A percentile compares a stretch with the other conserved stretches of the same genome.
These are phyloP conservation scores for Moesziomyces sp. DNA, from an alignment of 1,284 basidiomycete species.

Conservation along the genomic window DNA sequence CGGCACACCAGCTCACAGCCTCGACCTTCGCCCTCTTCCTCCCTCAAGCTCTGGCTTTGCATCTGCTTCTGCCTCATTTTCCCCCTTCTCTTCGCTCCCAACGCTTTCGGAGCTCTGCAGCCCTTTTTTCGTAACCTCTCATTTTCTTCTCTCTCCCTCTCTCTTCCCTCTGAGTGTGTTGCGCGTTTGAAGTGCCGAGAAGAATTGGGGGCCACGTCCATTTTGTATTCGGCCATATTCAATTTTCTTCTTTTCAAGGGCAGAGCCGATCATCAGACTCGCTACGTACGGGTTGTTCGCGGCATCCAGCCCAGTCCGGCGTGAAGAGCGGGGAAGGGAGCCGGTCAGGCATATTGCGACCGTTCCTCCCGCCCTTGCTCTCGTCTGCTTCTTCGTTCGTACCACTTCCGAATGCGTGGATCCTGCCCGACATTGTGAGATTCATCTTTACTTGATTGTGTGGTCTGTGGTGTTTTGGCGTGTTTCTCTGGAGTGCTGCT, in stretches of 20 bases:
- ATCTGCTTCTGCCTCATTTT: not conserved
- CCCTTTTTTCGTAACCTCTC: not conserved
- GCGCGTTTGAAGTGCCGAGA: too few species aligned
- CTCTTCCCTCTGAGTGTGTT: not conserved
- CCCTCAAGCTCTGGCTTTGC: too few species aligned
- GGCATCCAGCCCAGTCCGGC: not conserved
- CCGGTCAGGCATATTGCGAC: not conserved
- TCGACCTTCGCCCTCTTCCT: not conserved
- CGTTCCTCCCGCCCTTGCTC: not conserved
- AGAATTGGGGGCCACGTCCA: too few species aligned
- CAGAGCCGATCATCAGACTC: not conserved
- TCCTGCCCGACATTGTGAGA: not conserved
- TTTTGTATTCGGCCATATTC: not conserved
- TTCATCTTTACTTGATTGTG: not conserved
- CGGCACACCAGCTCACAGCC: not conserved
- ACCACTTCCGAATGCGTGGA: constrained; percentile 4
- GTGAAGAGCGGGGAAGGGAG: not conserved
- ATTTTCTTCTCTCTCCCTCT: constrained; percentile 5
- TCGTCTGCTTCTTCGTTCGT: not conserved
- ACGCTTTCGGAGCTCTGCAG: not conserved
- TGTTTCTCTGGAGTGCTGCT: too few species aligned
- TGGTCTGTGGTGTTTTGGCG: not conserved
- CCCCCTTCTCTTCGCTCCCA: not conserved
- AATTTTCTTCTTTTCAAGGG: not conserved
- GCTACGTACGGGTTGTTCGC: not conserved